Conservation (phyloP, 306 rosid species). For the apple (Malus domestica) region DNA sequence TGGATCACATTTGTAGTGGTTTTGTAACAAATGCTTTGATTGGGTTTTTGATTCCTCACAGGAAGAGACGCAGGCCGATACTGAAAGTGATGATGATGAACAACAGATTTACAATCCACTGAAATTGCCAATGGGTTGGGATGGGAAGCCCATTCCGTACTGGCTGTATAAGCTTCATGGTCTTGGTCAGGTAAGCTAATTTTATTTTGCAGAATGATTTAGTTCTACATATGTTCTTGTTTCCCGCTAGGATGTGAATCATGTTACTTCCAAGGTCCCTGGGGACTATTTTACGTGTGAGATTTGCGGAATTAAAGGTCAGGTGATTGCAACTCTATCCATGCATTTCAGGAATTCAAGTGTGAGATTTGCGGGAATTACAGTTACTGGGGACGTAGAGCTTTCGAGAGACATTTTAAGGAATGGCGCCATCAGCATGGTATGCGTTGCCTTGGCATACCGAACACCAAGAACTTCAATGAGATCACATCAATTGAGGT, state of each 20-base stretch:
- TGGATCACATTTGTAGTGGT: neutral
- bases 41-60: constrained; percentile 24
- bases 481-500: constrained; percentile 98
- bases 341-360: constrained; percentile 77
- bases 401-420: constrained; percentile 94
- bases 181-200: constrained; percentile 78
- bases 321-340: neutral
- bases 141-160: constrained; percentile 97
- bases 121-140: constrained; percentile 99
- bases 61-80: constrained; percentile 91
- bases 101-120: constrained; percentile 98
- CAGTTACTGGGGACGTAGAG: constrained; percentile 99
- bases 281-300: constrained; percentile 51
- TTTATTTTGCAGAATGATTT: neutral
- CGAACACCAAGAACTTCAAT: constrained; percentile 93
- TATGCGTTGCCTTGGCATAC: constrained; percentile 99
- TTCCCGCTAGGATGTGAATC: neutral
- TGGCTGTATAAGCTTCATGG: constrained; percentile 99
- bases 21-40: neutral
- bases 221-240: neutral
- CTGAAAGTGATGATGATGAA: constrained; percentile 93
- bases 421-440: constrained; percentile 99
- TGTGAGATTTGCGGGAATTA: constrained; percentile 98
- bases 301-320: constrained; percentile 71
- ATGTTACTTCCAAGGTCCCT: neutral